Evolutionary conservation across 2,329 filamentous ascomycete species (phyloP), one percentile per base, ranked within the genome.

Genomic region (Emergomyces orientalis): DNA sequence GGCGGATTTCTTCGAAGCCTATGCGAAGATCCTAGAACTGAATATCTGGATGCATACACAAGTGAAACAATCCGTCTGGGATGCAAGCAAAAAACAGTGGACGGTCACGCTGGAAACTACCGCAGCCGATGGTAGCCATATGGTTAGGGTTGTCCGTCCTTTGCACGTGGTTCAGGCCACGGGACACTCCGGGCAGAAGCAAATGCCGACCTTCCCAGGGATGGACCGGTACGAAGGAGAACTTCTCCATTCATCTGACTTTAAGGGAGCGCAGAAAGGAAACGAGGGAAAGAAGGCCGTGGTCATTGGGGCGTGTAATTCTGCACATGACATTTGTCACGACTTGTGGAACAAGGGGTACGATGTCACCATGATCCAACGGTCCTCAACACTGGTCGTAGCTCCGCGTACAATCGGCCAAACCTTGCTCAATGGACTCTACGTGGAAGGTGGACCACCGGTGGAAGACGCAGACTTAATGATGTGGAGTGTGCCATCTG

Each of bases 331-430:
- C 59, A 79, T 82, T 55, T 79, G 80, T 0, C 78, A 81, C 65
- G 78, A 82, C 66, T 82, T 76, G 65, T 75, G 76, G 57, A 75
- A 81, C 58, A 76, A 78, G 37, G 81, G 81, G 0, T 78, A 78
- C 8, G 70, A 77, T 25, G 80, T 83, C 1, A 82, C 81, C 3
- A 80, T 85, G 77, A 67, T 85, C 1, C 82, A 85, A 69, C 78
- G 81, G 9, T 73, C 74, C 11, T 76, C 76, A 1, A 84, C 80
- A 2, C 82, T 80, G 68, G 78, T 82, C 11, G 74, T 83, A 30
- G 78, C 77, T 0, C 74, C 74, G 14, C 73, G 78, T 3, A 76
- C 75, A 51, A 77, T 77, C 1, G 71, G 79, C 0, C 75, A 79
- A 45, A 78, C 82, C 69, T 70, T 77, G 59, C 73, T 75, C 6